Base-by-base conservation (phyloP, 495 filamentous ascomycete genomes). In the Aeminium ludgeri region DNA sequence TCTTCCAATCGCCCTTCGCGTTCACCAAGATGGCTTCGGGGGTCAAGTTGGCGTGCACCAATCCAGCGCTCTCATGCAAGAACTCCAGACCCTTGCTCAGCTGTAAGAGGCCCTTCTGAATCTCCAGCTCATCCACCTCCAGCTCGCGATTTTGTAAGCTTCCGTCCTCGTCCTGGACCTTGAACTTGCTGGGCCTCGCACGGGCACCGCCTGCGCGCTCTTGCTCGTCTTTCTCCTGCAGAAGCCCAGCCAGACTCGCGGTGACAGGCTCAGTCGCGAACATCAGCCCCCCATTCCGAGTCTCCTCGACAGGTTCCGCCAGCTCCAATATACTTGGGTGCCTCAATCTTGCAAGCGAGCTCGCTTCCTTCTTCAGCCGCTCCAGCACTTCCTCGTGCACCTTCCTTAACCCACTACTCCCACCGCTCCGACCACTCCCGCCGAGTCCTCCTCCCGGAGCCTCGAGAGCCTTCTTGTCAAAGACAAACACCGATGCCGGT, bases 1-100 rank as follows among this genome's bases (percentile, higher is more conserved):
- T 82, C 56, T 97, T 97, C 89, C 89, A 97, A 59, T 97, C 89
- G 6, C 86, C 79, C 72, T 97, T 97, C 12, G 80, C 74, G 63
- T 97, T 97, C 52, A 97, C 69, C 41, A 87, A 78, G 34, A 97
- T 74, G n/a, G 86, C 83, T 38, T 97, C 89, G 0, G 89, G 91
- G 1, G 86, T 96, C 43, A 97, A 62, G 54, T 97, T 97, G 16
- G 78, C 82, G 59, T 97, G 89, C 1, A 96, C 82, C 18, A 96
- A 66, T 0, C 82, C 84, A 20, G 89, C 89, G 54, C 87, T 95
- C 56, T 96, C 89, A 52, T 97, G 89, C 15, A 97, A 64, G 51
- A 97, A 97, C 60, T 97, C 86, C 18, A 97, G 64, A 13, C 86
- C 89, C 57, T 93, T 94, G 46, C 82, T 84, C 30, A 96, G 70